A percentile compares a stretch with the other conserved stretches of the same genome.
Evolutionary conservation across 1,284 basidiomycete species (phyloP).

Genomic region (Nidula niveotomentosa): DNA sequence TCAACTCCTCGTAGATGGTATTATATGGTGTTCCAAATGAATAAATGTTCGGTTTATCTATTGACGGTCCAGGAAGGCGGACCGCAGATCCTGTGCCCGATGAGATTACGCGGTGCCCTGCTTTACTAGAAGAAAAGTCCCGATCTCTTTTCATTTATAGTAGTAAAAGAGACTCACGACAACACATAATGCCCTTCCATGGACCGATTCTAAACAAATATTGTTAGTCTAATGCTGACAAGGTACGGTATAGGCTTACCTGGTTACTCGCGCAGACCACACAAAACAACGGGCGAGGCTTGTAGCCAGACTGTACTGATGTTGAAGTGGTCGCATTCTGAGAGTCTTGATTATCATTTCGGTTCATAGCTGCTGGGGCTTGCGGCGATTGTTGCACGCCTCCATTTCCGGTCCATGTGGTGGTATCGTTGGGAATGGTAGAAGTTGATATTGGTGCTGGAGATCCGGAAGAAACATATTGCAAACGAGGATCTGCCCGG

Average conservation of each 20-base stretch:
- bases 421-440: neutral
- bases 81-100: constrained; percentile 98
- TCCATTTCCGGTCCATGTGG: neutral
- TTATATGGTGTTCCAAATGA: constrained; percentile 99
- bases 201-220: constrained; percentile 81
- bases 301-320: constrained; percentile 35
- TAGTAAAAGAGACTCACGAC: constrained; percentile 52
- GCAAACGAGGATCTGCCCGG: constrained; percentile 65
- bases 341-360: neutral
- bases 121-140: constrained; percentile 54
- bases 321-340: neutral
- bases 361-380: too few species aligned
- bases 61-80: constrained; percentile 91
- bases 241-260: constrained; percentile 42
- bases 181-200: constrained; percentile 98
- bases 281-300: constrained; percentile 83
- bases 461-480: constrained; percentile 44
- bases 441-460: constrained; percentile 37
- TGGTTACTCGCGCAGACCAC: constrained; percentile 99
- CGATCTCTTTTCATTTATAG: neutral
- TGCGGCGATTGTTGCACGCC: too few species aligned
- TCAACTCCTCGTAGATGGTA: constrained; percentile 93
- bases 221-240: neutral
- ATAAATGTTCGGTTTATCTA: constrained; percentile 98
- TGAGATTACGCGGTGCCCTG: constrained; percentile 90